Percentiles rank a stretch among this genome's conserved stretches.
These are phyloP conservation scores for Pulveroboletus ravenelii DNA, from an alignment of 768 basidiomycete species.

Conservation along the genomic window DNA sequence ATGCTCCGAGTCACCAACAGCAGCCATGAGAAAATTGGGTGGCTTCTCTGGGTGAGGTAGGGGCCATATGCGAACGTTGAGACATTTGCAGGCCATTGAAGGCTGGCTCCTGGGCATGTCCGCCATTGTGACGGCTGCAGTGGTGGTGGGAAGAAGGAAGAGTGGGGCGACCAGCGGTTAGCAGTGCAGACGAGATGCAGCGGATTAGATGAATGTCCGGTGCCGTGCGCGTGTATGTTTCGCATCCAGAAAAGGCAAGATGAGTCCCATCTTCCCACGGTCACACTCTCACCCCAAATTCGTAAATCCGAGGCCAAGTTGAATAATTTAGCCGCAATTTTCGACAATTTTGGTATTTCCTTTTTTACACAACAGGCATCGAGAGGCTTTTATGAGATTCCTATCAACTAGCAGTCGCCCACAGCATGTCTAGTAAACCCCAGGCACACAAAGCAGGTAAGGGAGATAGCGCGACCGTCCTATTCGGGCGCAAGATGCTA, in stretches of 20 bases:
- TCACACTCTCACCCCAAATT: slow-evolving; percentile 8
- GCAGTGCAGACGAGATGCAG: slow-evolving; percentile 15
- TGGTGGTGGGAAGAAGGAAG: slow-evolving; percentile 18
- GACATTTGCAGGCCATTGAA: slow-evolving; percentile 60
- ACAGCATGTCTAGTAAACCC: neutral
- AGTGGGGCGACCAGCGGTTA: slow-evolving; percentile 24
- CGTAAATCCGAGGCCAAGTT: neutral
- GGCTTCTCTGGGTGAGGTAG: slow-evolving; percentile 28
- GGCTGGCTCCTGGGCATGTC: slow-evolving; percentile 13
- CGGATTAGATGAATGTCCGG: slow-evolving; percentile 34
- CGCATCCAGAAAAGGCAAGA: slow-evolving; percentile 23
- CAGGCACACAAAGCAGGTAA: slow-evolving; percentile 3
- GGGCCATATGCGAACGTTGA: slow-evolving; percentile 59
- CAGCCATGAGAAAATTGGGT: slow-evolving; percentile 31
- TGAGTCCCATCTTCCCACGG: slow-evolving; percentile 18
- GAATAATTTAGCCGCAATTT: slow-evolving; percentile 4
- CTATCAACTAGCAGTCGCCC: neutral
- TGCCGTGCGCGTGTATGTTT: slow-evolving; percentile 28
- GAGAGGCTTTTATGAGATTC: neutral
- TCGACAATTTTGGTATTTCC: slow-evolving; percentile 7
- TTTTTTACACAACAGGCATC: neutral
- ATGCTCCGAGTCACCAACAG: slow-evolving; percentile 37
- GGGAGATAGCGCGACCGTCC: slow-evolving; percentile 12
- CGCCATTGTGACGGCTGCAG: slow-evolving; percentile 20
- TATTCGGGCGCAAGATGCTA: neutral